Percentiles rank a stretch among this genome's conserved stretches.
Evolutionary conservation across 441 rosid species (phyloP).

Genomic region (Dalechampia spathulata): DNA sequence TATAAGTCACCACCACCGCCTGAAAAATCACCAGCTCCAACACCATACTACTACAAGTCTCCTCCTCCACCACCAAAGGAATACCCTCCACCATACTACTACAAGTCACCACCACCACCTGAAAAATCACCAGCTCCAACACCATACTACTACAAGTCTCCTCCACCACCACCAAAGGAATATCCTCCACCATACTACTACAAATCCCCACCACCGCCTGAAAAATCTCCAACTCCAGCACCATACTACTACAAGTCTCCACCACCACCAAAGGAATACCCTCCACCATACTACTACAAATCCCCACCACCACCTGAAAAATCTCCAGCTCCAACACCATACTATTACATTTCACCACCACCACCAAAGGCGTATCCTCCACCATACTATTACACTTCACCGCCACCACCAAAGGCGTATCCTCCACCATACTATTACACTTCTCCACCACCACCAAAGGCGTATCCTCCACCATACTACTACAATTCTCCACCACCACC

Average conservation of each 20-base stretch:
- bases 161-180: slow-evolving; percentile 11
- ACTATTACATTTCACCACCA: slow-evolving; percentile 22
- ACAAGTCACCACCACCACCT: slow-evolving; percentile 34
- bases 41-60: slow-evolving; percentile 36
- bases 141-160: slow-evolving; percentile 19
- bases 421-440: slow-evolving; percentile 15
- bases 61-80: slow-evolving; percentile 43
- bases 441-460: too few species aligned
- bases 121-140: slow-evolving; percentile 1
- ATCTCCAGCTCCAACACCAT: slow-evolving; percentile 13
- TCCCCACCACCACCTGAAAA: slow-evolving; percentile 58
- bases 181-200: slow-evolving; percentile 28
- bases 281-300: slow-evolving; percentile 22
- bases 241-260: slow-evolving; percentile 25
- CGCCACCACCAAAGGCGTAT: not conserved
- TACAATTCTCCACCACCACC: slow-evolving; percentile 37
- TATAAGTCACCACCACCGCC: slow-evolving; percentile 40
- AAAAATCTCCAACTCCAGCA: too few species aligned
- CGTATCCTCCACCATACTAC: too few species aligned
- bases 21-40: slow-evolving; percentile 17
- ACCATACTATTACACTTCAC: slow-evolving; percentile 16
- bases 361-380: slow-evolving; percentile 19
- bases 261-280: slow-evolving; percentile 36
- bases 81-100: slow-evolving; percentile 38
- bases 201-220: too few species aligned